A percentile compares a stretch with the other conserved stretches of the same genome.
These are phyloP conservation scores for Tremellales sp. DNA, from an alignment of 1,284 basidiomycete species.

Conservation along the genomic window DNA sequence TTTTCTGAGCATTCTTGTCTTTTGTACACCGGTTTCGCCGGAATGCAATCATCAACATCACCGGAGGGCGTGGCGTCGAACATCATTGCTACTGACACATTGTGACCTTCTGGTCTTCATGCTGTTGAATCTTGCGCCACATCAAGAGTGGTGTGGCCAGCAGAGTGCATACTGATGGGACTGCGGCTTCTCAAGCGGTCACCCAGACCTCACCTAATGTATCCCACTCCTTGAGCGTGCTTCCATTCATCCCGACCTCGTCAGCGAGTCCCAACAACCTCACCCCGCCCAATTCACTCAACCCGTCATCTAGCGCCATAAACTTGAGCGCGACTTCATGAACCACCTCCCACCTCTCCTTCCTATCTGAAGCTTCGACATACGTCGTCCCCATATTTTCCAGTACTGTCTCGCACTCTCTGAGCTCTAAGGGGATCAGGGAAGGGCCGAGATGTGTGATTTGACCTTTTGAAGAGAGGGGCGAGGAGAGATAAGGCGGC, in stretches of 20 bases:
- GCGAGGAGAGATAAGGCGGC: neutral
- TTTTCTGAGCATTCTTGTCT: neutral
- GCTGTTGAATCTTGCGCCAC: too few relatives aligned
- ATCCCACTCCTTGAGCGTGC: slow-evolving; percentile 32
- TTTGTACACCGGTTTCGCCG: too few relatives aligned
- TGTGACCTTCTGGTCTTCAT: too few relatives aligned
- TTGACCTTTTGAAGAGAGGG: slow-evolving; percentile 4
- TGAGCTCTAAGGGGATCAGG: slow-evolving; percentile 3
- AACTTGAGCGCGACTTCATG: slow-evolving; percentile 25
- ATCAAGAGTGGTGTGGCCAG: too few relatives aligned
- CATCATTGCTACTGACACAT: too few relatives aligned
- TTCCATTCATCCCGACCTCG: slow-evolving; percentile 6
- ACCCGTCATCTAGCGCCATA: slow-evolving; percentile 28
- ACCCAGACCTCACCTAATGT: slow-evolving; percentile 32
- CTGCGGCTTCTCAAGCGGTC: too few relatives aligned
- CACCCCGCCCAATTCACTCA: slow-evolving; percentile 36
- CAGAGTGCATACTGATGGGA: neutral
- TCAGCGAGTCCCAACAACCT: slow-evolving; percentile 25
- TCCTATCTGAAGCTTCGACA: slow-evolving; percentile 14
- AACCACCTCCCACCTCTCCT: slow-evolving; percentile 25
- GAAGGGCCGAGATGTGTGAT: slow-evolving; percentile 23
- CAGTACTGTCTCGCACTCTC: slow-evolving; percentile 13
- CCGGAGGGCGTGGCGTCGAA: too few relatives aligned
- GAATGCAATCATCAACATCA: too few relatives aligned
- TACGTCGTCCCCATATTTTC: slow-evolving; percentile 29